Evolutionary conservation across 1,284 basidiomycete species (phyloP).

Genomic region (Meira miltonrushii): DNA sequence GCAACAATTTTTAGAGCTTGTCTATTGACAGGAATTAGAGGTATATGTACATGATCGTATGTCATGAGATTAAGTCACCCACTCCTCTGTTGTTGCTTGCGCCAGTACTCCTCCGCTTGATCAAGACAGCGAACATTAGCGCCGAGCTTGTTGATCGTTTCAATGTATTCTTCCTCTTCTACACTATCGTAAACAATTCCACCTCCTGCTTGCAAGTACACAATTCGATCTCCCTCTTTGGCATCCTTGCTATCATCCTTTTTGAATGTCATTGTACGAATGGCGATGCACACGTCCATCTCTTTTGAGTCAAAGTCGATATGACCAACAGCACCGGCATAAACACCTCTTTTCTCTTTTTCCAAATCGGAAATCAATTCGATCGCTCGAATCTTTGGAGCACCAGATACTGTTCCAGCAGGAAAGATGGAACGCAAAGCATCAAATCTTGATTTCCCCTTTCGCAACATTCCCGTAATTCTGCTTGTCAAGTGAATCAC

Average conservation of each 20-base stretch:
- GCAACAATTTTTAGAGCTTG: background rate
- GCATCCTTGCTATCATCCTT: background rate
- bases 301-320: constrained; percentile 91
- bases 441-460: constrained; percentile 85
- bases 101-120: constrained; percentile 65
- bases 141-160: constrained; percentile 90
- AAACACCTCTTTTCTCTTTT: constrained; percentile 83
- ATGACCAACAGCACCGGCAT: constrained; percentile 92
- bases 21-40: background rate
- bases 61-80: no score
- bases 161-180: constrained; percentile 92
- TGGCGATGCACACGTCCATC: constrained; percentile 98
- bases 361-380: constrained; percentile 85
- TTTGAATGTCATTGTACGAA: constrained; percentile 90
- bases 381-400: constrained; percentile 97
- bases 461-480: constrained; percentile 79
- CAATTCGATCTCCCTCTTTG: constrained; percentile 64
- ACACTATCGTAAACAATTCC: constrained; percentile 97
- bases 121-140: constrained; percentile 81
- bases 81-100: background rate
- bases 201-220: constrained; percentile 60
- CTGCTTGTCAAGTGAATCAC: constrained; percentile 96
- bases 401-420: constrained; percentile 97
- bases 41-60: background rate
- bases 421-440: constrained; percentile 99